Base-by-base conservation (phyloP, 129 eudicot species). In the Flaveria brownii region DNA sequence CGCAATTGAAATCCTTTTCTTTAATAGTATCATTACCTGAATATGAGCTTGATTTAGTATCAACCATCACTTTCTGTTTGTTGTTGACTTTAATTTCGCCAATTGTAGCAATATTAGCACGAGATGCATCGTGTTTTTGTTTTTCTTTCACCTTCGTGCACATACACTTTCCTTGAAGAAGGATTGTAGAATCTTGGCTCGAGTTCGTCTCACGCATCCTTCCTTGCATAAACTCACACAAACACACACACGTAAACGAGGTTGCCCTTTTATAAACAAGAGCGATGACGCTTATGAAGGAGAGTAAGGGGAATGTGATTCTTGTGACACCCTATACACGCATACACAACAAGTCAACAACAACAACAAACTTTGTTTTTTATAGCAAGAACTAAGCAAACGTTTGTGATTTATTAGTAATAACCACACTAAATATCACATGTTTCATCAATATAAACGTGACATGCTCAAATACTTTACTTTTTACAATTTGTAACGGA, bases 401-500 rank as follows among this genome's bases (percentile, higher is more conserved):
- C 11, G 16, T 36, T 25, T 39, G 36, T 51, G 49, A 36, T 55
- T 72, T 17, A 13, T 41, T 73, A 73, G 41, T 52, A 39, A 65
- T 65, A 28, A 9, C 74, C 78, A 9, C 60, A 55, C 56, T 39
- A 36, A 77, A 61, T n/a, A 46, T 26, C 68, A 26, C 36, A 47
- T 33, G 50, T 20, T 42, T 75, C 47, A 61, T 75, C 79, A 75
- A 43, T 63, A 36, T 6, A 75, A 75, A 62, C 45, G 47, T 61
- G 61, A 47, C 39, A 75, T 57, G 18, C 69, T 14, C 25, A 39
- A 7, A 20, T 57, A 45, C n/a, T 64, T 59, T 42, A 67, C 59
- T 26, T 18, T 77, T 77, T 68, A 57, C 60, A 23, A 45, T 57
- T 43, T 68, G 76, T 68, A 69, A 78, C 81, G 41, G 63, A 78